Conservation (phyloP, 2,329 filamentous ascomycete genomes). For the Apiospora rasikravindrae region DNA sequence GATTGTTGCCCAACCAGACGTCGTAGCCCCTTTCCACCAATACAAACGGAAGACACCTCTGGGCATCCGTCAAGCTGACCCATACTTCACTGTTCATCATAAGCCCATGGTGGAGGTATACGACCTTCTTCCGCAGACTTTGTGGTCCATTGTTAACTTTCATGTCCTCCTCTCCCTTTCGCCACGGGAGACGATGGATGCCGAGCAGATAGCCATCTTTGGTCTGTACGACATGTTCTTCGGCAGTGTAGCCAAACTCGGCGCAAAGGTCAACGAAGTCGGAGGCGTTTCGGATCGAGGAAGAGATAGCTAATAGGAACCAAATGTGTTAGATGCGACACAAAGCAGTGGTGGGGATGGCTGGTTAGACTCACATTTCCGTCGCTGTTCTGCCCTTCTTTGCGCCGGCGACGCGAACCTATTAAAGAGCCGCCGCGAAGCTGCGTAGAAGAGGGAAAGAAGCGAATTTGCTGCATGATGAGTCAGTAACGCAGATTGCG, state of each 20-base stretch:
- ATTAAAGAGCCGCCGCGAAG: conserved; percentile 84
- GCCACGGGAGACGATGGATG: conserved; percentile 84
- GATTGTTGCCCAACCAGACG: conserved; percentile 97
- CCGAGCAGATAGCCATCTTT: conserved; percentile 92
- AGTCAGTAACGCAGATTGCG: conserved; percentile 28
- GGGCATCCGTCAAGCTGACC: conserved; percentile 87
- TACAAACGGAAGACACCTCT: conserved; percentile 86
- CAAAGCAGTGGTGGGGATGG: conserved; percentile 50
- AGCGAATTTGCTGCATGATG: conserved; percentile 70
- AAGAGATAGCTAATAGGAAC: conserved; percentile 66
- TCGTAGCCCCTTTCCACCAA: conserved; percentile 92
- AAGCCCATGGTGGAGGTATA: conserved; percentile 93
- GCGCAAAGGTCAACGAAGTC: conserved; percentile 96
- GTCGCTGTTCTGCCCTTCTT: conserved; percentile 69
- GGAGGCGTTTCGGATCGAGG: conserved; percentile 80
- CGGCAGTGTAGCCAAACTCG: conserved; percentile 88
- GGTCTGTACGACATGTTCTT: conserved; percentile 96
- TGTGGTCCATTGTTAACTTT: conserved; percentile 75
- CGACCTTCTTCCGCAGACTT: conserved; percentile 79
- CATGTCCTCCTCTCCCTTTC: conserved; percentile 78
- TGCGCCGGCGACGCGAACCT: conserved; percentile 72
- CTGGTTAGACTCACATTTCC: conserved; percentile 59
- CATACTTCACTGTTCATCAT: conserved; percentile 99
- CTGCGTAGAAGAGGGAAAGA: conserved; percentile 80
- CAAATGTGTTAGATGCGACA: conserved; percentile 61